A percentile compares a stretch with the other conserved stretches of the same genome.
Conservation (phyloP, 768 basidiomycete genomes). For the Boletus vinaceobasis region DNA sequence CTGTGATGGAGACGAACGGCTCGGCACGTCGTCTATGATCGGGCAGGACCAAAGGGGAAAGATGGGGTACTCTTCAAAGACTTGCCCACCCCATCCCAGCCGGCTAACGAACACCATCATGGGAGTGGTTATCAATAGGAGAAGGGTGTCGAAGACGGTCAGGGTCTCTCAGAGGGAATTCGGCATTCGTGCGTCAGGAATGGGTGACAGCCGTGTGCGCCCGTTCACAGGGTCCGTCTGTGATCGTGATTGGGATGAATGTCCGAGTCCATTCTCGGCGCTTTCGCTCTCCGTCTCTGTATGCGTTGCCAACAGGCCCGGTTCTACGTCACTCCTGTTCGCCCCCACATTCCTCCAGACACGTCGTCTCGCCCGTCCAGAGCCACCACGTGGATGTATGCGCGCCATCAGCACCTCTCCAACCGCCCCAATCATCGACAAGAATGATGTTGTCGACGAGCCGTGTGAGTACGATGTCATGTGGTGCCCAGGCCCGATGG, state of each 20-base stretch:
- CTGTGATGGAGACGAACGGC: slow-evolving; percentile 34
- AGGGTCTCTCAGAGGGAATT: slow-evolving; percentile 63
- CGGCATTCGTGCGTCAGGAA: slow-evolving; percentile 1
- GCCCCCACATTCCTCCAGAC: background rate
- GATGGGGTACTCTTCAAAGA: slow-evolving; percentile 71
- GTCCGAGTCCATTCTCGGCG: background rate
- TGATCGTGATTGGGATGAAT: background rate
- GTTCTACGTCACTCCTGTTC: slow-evolving; percentile 6
- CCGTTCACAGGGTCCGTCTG: background rate
- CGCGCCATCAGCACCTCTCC: slow-evolving; percentile 14
- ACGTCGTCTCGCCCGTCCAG: background rate
- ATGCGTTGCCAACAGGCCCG: slow-evolving; percentile 1
- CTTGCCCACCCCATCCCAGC: slow-evolving; percentile 35
- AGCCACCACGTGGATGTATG: slow-evolving; percentile 2
- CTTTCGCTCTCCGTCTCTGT: slow-evolving; percentile 1
- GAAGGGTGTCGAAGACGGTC: slow-evolving; percentile 80
- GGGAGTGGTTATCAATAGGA: slow-evolving; percentile 75
- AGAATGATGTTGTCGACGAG: slow-evolving; percentile 16
- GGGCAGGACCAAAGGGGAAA: background rate
- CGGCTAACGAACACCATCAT: slow-evolving; percentile 63
- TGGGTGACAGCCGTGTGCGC: background rate
- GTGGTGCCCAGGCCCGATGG: background rate
- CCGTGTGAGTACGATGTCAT: background rate
- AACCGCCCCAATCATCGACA: slow-evolving; percentile 19
- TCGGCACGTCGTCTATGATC: background rate